phyloP scores from a whole-genome alignment of 768 basidiomycete genomes.

The Lactifluus hygrophoroides region DNA sequence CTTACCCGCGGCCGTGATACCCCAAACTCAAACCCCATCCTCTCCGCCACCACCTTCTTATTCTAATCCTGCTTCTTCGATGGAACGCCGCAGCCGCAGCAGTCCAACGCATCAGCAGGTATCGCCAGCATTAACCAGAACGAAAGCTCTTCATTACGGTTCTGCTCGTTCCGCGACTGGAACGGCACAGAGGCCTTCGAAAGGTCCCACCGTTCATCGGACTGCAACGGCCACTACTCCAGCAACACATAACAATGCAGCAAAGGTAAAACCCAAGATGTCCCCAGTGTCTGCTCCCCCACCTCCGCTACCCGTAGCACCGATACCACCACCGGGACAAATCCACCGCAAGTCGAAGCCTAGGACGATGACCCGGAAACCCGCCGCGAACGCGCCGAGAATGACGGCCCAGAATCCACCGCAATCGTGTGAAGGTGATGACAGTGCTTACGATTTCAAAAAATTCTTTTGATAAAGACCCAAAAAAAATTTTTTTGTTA shows the following conservation, averaged over 20 bases:
- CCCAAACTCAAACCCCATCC: background rate
- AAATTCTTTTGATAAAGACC: constrained; percentile 38
- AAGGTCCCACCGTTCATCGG: background rate
- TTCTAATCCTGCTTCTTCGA: background rate
- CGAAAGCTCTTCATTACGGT: background rate
- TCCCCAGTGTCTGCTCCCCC: no score
- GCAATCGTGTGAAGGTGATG: constrained; percentile 18
- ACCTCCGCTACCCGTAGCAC: background rate
- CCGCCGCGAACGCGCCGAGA: constrained; percentile 34
- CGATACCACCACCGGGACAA: background rate
- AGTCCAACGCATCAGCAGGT: background rate
- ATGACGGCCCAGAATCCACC: constrained; percentile 8
- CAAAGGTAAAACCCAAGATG: no score
- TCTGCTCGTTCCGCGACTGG: background rate
- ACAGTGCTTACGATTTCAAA: constrained; percentile 49
- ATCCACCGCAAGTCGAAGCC: background rate
- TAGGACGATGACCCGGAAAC: background rate
- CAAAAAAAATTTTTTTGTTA: background rate
- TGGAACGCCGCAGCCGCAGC: background rate
- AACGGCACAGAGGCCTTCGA: background rate
- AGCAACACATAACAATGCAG: no score
- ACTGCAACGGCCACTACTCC: no score
- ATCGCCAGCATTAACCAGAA: background rate
- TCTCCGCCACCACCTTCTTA: background rate
- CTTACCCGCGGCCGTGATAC: background rate